These are phyloP conservation scores for Pseudotulostoma volvatum DNA, from an alignment of 495 filamentous ascomycete species.

Conservation along the genomic window DNA sequence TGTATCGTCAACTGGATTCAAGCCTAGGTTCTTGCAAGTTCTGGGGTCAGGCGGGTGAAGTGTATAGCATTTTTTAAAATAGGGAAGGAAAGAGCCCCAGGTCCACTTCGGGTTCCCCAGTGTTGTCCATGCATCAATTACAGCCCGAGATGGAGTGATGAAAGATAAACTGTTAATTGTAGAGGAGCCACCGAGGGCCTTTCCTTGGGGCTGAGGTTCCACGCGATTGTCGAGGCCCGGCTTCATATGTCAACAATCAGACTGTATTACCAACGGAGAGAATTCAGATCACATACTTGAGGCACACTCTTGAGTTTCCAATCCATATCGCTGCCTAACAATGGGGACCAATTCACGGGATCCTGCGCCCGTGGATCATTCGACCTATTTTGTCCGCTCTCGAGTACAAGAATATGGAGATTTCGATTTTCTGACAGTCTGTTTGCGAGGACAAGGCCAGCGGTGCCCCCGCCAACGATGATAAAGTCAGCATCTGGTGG, in stretches of 20 bases:
- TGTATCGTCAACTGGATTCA: slow-evolving; percentile 5
- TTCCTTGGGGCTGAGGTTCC: slow-evolving; percentile 29
- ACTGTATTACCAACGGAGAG: too few species aligned
- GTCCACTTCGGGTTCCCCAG: slow-evolving; percentile 39
- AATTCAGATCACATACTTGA: slow-evolving; percentile 20
- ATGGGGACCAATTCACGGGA: slow-evolving; percentile 26
- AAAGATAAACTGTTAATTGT: slow-evolving; percentile 29
- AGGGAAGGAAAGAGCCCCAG: slow-evolving; percentile 32
- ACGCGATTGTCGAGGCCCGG: slow-evolving; percentile 11
- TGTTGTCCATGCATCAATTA: slow-evolving; percentile 36
- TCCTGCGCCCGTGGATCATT: slow-evolving; percentile 29
- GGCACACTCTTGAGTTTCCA: slow-evolving; percentile 36
- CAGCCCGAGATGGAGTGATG: slow-evolving; percentile 18
- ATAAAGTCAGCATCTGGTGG: too few species aligned
- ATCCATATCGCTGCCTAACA: slow-evolving; percentile 36
- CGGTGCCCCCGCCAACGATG: slow-evolving; percentile 26
- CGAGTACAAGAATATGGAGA: slow-evolving; percentile 32
- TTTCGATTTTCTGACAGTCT: slow-evolving; percentile 26
- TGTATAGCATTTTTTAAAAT: slow-evolving; percentile 17
- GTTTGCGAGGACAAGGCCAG: slow-evolving; percentile 31
- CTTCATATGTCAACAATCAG: too few species aligned
- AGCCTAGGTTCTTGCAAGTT: slow-evolving; percentile 5
- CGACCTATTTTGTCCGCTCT: slow-evolving; percentile 35
- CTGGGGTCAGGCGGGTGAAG: slow-evolving; percentile 7
- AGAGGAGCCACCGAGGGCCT: slow-evolving; percentile 39